A percentile compares a stretch with the other conserved stretches of the same genome.
These are phyloP conservation scores for Ophiocordyceps camponoti-floridani DNA, from an alignment of 2,329 filamentous ascomycete genomes.

Conservation along the genomic window DNA sequence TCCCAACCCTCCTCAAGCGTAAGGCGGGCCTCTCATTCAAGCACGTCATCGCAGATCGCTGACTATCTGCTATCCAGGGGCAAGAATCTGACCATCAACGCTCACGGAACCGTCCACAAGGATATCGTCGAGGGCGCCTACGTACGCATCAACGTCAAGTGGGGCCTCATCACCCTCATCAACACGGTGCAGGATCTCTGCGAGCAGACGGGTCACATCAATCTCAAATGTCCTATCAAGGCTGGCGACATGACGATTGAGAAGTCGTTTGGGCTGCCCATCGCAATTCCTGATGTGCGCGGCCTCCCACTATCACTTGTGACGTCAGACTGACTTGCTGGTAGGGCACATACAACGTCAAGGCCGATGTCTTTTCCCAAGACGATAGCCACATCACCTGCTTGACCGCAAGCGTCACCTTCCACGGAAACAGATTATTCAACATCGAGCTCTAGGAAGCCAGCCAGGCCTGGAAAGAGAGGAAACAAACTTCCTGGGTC, in stretches of 20 bases:
- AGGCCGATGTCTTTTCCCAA: conserved; percentile 65
- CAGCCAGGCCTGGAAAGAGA: too few relatives aligned
- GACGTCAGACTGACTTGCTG: conserved; percentile 5
- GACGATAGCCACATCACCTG: conserved; percentile 69
- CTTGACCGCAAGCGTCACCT: conserved; percentile 56
- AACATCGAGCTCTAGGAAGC: conserved; percentile 21
- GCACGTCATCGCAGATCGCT: conserved; percentile 4
- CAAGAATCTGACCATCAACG: conserved; percentile 57
- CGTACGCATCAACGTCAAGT: conserved; percentile 75
- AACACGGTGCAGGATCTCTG: conserved; percentile 70
- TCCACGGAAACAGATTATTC: conserved; percentile 26
- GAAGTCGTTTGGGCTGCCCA: conserved; percentile 73
- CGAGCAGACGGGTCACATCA: conserved; percentile 74
- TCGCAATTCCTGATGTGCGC: conserved; percentile 75
- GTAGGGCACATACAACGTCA: conserved; percentile 77
- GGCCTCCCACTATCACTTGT: neutral
- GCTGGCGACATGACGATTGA: conserved; percentile 54
- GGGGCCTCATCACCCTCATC: conserved; percentile 80
- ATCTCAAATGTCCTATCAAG: conserved; percentile 75
- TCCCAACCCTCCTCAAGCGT: conserved; percentile 82
- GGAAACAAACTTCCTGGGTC: too few relatives aligned
- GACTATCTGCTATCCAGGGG: conserved; percentile 37
- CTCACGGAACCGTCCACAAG: conserved; percentile 56
- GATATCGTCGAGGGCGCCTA: conserved; percentile 62
- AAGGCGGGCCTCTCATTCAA: conserved; percentile 9